These are phyloP conservation scores for Diaporthe aspalathi DNA, from an alignment of 2,329 filamentous ascomycete genomes.

Conservation along the genomic window DNA sequence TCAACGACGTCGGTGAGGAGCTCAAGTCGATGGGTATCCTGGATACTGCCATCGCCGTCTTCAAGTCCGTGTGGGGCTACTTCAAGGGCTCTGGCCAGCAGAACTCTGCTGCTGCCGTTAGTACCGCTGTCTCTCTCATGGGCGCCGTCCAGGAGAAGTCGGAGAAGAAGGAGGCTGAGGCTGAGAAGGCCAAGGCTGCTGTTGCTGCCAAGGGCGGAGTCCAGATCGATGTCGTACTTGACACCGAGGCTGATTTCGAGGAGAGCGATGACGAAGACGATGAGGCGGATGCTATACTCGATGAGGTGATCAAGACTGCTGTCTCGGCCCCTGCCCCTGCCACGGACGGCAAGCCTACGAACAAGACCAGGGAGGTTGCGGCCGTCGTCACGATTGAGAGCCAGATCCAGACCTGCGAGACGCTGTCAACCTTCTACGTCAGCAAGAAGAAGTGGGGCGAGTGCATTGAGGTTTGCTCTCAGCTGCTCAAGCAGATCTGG, in stretches of 20 bases:
- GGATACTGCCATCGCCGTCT: conserved; percentile 40
- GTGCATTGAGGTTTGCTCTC: conserved; percentile 37
- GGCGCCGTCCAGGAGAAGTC: conserved; percentile 37
- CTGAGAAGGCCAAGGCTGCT: conserved; percentile 36
- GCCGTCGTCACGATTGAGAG: conserved; percentile 38
- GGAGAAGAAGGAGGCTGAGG: conserved; percentile 37
- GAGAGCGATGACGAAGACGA: conserved; percentile 36
- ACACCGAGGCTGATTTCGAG: conserved; percentile 35
- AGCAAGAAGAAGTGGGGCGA: conserved; percentile 39
- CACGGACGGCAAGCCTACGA: background rate
- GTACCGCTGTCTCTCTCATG: conserved; percentile 38
- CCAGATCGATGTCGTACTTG: conserved; percentile 33
- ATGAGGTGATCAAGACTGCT: conserved; percentile 38
- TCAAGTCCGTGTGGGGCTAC: conserved; percentile 41
- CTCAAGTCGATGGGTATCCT: conserved; percentile 40
- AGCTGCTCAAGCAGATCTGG: conserved; percentile 41
- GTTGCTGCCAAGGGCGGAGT: conserved; percentile 32
- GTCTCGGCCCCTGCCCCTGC: conserved; percentile 24
- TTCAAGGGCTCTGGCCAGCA: conserved; percentile 41
- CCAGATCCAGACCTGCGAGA: conserved; percentile 40
- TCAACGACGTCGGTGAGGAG: conserved; percentile 41
- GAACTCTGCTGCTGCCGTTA: conserved; percentile 39
- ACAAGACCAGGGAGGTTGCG: conserved; percentile 36
- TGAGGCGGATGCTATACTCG: conserved; percentile 38
- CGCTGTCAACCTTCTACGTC: conserved; percentile 38